Conservation (phyloP, 495 filamentous ascomycete species). For the Letharia lupina region DNA sequence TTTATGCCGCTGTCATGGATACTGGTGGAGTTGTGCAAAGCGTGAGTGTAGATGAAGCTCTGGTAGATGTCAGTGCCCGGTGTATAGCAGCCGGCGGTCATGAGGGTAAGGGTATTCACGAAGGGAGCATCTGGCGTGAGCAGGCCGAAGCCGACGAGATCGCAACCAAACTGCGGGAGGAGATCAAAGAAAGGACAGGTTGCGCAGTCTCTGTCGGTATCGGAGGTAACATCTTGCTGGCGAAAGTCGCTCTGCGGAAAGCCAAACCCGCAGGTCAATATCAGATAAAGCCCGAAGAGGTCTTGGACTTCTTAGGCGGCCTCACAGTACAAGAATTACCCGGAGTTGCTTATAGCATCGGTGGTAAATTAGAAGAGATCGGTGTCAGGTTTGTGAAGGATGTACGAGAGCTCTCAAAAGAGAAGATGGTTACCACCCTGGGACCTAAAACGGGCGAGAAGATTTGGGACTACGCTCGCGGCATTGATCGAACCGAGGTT, state of each 20-base stretch:
- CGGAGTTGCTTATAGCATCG: slow-evolving; percentile 79
- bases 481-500: slow-evolving; percentile 79
- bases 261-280: slow-evolving; percentile 94
- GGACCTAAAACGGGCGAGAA: slow-evolving; percentile 91
- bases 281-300: slow-evolving; percentile 70
- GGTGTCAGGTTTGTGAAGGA: slow-evolving; percentile 76
- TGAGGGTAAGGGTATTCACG: slow-evolving; percentile 56
- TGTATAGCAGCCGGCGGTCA: slow-evolving; percentile 60
- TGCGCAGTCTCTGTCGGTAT: slow-evolving; percentile 94
- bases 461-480: slow-evolving; percentile 82
- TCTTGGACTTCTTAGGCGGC: slow-evolving; percentile 64
- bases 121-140: slow-evolving; percentile 71
- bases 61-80: slow-evolving; percentile 64
- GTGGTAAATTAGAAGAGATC: slow-evolving; percentile 77
- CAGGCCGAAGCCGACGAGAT: slow-evolving; percentile 73
- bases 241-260: slow-evolving; percentile 81
- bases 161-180: slow-evolving; percentile 53
- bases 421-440: slow-evolving; percentile 59
- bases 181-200: slow-evolving; percentile 62
- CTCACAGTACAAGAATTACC: slow-evolving; percentile 74
- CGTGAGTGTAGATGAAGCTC: slow-evolving; percentile 90
- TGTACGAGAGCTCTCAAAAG: slow-evolving; percentile 63
- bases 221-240: slow-evolving; percentile 80
- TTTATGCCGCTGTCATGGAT: slow-evolving; percentile 76
- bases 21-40: slow-evolving; percentile 82